Evolutionary conservation across 2,329 filamentous ascomycete genomes (phyloP), one percentile per base, ranked within the genome.

Genomic region (Cordyceps farinosa): DNA sequence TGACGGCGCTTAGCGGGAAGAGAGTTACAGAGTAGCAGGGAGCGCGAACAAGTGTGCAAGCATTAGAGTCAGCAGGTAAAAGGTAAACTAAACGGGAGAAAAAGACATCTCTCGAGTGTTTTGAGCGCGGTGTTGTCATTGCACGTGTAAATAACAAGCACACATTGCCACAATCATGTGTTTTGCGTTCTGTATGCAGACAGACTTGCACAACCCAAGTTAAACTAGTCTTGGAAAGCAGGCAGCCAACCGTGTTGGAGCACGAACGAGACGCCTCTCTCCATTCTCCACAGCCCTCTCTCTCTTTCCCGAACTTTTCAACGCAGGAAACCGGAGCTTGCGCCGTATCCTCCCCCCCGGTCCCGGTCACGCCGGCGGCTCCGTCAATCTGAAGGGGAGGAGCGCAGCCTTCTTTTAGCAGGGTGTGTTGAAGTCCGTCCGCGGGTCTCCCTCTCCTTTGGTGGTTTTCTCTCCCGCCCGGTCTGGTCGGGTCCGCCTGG

Each of bases 301-400:
- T 50, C 56, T 34, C 56, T 60, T 13, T 34, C 45, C 56, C 56
- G 56, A 50, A 36, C 22, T 22, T 42, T 7, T 32, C 8, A 32
- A 51, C 34, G 47, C 47, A 60, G 45, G 22, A 51, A 42, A 44
- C 56, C 56, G 56, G 56, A 51, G 56, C 45, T 22, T 51, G 34
- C 47, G 34, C 56, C 47, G 56, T 47, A 42, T 60, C 27, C 30
- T 42, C 56, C 47, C 27, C 30, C 55, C 56, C 36, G 34, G 36
- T 60, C 47, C 61, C 47, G 56, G 47, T 29, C 42, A 48, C 45
- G 6, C 36, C 56, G 45, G 30, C 50, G 50, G 45, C 45, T 36
- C 47, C 36, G 56, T 60, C 17, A 40, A 36, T 36, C n/a, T 50
- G 32, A 22, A 22, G 22, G 22, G 22, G 22, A 22, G 22, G 22